phyloP scores from a whole-genome alignment of 441 rosid species.

The Euphorbia celastroides region DNA sequence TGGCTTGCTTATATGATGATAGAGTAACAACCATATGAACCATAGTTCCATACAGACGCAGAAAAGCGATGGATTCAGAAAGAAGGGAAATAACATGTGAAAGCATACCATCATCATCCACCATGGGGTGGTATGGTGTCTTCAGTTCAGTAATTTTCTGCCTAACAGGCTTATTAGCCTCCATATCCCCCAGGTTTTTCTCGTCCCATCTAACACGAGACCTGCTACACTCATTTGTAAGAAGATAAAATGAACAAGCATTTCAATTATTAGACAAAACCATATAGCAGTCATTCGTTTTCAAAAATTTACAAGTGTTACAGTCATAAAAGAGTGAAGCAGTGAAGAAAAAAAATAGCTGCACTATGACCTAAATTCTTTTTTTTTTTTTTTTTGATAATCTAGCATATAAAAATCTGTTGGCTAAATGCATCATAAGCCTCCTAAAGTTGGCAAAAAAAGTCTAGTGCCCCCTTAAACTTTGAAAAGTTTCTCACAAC shows the following conservation, averaged over 20 bases:
- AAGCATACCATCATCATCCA: conserved; percentile 82
- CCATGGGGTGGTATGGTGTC: conserved; percentile 93
- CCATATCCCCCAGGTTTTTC: conserved; percentile 75
- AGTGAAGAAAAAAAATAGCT: background rate
- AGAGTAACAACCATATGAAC: background rate
- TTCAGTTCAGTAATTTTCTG: conserved; percentile 99
- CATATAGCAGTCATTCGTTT: background rate
- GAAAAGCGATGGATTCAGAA: background rate
- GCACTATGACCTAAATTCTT: no score
- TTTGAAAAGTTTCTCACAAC: no score
- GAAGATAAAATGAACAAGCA: conserved; percentile 6
- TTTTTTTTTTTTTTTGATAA: no score
- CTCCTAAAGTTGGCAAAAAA: no score
- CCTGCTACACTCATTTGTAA: conserved; percentile 29
- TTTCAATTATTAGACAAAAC: conserved; percentile 16
- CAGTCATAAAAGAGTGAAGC: background rate
- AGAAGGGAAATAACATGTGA: background rate
- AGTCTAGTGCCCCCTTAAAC: no score
- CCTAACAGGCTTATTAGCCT: conserved; percentile 94
- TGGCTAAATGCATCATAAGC: no score
- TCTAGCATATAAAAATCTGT: no score
- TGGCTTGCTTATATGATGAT: background rate
- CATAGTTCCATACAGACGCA: background rate
- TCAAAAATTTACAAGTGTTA: conserved; percentile 6
- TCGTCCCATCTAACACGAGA: conserved; percentile 86